Evolutionary conservation across 768 basidiomycete genomes (phyloP), one percentile per base, ranked within the genome.

Genomic region (Lactarius sanguifluus): DNA sequence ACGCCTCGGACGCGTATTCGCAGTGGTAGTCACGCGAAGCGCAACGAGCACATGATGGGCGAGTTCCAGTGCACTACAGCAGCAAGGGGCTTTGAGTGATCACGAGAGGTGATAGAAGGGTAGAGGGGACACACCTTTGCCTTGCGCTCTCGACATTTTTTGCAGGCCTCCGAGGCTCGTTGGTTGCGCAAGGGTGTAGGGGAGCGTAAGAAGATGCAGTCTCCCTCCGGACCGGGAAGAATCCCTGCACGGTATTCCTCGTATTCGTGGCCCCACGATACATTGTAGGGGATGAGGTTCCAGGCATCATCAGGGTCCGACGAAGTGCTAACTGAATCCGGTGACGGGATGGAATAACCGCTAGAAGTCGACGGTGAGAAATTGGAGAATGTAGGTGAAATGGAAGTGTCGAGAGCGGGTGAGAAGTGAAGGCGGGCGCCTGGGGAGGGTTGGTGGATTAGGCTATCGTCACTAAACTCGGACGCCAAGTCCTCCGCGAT

Each of bases 211-310:
- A 79, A 77, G 40, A 79, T 71, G 70, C 78, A 79, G 15, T 70
- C 71, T 28, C 78, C 78, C 34, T 79, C 75, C 20, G 78, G 78
- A 2, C 78, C 78, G 0, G 78, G 78, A 6, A 79, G 73, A 12
- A 71, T 73, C 28, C 78, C 78, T 0, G 71, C 64, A 36, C 67
- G 67, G 64, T 79, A 79, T 52, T 74, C 71, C 58, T 71, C 73
- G 66, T 78, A 79, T 38, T 73, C 73, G 38, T 70, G 66, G 9
- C 78, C 78, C 78, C 78, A 79, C 1, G 78, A 76, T 20, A 79
- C 75, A 68, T 79, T 73, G 70, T 79, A 79, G 7, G 78, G 77
- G 54, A 78, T 74, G 59, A 79, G 75, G 60, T 79, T 76, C 78
- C 78, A 79, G 47, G 71, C 70, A 38, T 76, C 75, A 38, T 72